A percentile compares a stretch with the other conserved stretches of the same genome.
These are phyloP conservation scores for Taxillus chinensis DNA, from an alignment of 164 flowering plant genomes.

Conservation along the genomic window DNA sequence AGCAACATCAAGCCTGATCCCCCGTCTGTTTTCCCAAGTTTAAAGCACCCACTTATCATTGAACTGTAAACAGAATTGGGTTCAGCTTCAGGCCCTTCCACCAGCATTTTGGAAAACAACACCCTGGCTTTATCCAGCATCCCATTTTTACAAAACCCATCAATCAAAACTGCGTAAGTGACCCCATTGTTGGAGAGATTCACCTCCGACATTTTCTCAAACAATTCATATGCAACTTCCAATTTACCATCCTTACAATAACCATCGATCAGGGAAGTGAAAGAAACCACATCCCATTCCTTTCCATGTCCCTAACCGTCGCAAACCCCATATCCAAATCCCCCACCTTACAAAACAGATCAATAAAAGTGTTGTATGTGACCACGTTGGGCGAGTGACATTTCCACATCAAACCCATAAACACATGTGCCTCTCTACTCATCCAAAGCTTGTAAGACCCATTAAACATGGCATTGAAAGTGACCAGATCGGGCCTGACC, in stretches of 20 bases:
- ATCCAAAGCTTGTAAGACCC: slow-evolving; percentile 26
- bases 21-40: slow-evolving; percentile 18
- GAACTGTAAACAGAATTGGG: slow-evolving; percentile 29
- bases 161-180: slow-evolving; percentile 23
- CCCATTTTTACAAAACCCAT: slow-evolving; percentile 27
- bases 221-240: slow-evolving; percentile 26
- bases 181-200: slow-evolving; percentile 19
- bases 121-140: slow-evolving; percentile 18
- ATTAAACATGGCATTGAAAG: slow-evolving; percentile 24
- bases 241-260: slow-evolving; percentile 25
- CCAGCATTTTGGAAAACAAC: slow-evolving; percentile 20
- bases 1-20: slow-evolving; percentile 22
- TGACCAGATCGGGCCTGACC: slow-evolving; percentile 23
- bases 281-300: slow-evolving; percentile 18
- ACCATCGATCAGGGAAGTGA: slow-evolving; percentile 35
- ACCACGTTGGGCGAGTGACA: slow-evolving; percentile 21
- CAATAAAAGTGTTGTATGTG: slow-evolving; percentile 26
- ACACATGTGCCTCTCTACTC: slow-evolving; percentile 22
- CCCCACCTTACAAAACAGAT: slow-evolving; percentile 24
- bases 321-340: slow-evolving; percentile 17
- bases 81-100: slow-evolving; percentile 3
- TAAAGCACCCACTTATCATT: slow-evolving; percentile 30
- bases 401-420: slow-evolving; percentile 34
- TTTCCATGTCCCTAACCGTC: slow-evolving; percentile 16
- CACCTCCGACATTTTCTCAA: slow-evolving; percentile 16